phyloP scores from a whole-genome alignment of 2,329 filamentous ascomycete genomes.

The Aspergillus tubingensis region DNA sequence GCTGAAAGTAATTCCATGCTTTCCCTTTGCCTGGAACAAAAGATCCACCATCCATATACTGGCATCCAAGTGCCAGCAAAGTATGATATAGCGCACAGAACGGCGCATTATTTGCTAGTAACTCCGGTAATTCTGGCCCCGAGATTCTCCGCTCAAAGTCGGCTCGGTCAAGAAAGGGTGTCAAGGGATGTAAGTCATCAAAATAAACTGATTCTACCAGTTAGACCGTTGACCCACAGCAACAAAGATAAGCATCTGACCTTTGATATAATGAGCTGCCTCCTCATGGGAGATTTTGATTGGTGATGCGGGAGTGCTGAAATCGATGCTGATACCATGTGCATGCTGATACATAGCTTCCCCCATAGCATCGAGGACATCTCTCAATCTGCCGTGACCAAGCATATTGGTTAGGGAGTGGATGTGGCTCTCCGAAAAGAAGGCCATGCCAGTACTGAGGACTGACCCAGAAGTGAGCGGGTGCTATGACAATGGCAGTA shows the following conservation, averaged over 20 bases:
- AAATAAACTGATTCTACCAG: background rate
- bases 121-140: background rate
- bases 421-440: background rate
- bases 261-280: background rate
- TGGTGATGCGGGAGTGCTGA: background rate
- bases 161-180: background rate
- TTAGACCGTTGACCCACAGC: background rate
- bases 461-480: background rate
- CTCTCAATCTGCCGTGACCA: background rate
- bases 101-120: background rate
- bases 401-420: background rate
- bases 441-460: background rate
- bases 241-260: background rate
- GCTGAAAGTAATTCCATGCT: constrained; percentile 7
- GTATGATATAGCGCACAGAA: background rate
- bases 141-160: background rate
- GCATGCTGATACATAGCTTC: background rate
- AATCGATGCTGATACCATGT: background rate
- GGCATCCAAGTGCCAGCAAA: background rate
- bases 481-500: too few species aligned
- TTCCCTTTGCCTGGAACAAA: background rate
- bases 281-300: background rate
- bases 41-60: background rate
- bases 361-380: background rate
- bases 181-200: background rate